Percentiles rank a stretch among this genome's conserved stretches.
These are phyloP conservation scores for Gracilariopsis chorda DNA, from an alignment of 23 red algal genomes.

Conservation along the genomic window DNA sequence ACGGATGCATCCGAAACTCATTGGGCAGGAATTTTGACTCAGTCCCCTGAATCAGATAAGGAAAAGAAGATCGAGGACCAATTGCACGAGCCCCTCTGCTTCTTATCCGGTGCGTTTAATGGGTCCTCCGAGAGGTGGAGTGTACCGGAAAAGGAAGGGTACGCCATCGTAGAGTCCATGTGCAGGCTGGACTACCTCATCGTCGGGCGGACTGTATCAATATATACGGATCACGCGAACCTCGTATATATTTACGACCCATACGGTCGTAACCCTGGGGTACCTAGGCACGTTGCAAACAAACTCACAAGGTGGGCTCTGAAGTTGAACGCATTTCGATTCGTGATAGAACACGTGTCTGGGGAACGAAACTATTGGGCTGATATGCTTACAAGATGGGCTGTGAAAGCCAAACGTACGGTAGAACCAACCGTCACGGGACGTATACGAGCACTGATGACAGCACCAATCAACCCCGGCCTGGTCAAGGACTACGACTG, in stretches of 20 bases:
- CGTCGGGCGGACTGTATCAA: not conserved
- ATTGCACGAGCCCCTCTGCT: slow-evolving; percentile 11
- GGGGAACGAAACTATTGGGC: not conserved
- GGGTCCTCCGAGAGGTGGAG: not conserved
- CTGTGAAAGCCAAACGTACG: not conserved
- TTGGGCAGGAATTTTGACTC: not conserved
- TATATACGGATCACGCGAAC: not conserved
- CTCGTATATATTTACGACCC: not conserved
- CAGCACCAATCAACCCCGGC: not conserved
- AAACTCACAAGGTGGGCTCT: not conserved
- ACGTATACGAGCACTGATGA: not conserved
- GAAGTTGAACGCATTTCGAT: not conserved
- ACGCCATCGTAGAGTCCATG: not conserved
- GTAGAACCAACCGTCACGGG: not conserved
- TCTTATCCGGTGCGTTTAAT: slow-evolving; percentile 1
- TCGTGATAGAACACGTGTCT: not conserved
- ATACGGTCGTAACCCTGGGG: not conserved
- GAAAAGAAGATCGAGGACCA: not conserved
- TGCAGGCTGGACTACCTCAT: not conserved
- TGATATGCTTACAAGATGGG: not conserved
- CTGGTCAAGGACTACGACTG: not conserved
- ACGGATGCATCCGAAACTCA: not conserved
- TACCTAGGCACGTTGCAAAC: not conserved
- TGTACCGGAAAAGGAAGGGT: not conserved
- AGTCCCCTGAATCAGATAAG: not conserved